A percentile compares a stretch with the other conserved stretches of the same genome.
These are phyloP conservation scores for Litsea cubeba DNA, from an alignment of 164 flowering plant genomes.

Conservation along the genomic window DNA sequence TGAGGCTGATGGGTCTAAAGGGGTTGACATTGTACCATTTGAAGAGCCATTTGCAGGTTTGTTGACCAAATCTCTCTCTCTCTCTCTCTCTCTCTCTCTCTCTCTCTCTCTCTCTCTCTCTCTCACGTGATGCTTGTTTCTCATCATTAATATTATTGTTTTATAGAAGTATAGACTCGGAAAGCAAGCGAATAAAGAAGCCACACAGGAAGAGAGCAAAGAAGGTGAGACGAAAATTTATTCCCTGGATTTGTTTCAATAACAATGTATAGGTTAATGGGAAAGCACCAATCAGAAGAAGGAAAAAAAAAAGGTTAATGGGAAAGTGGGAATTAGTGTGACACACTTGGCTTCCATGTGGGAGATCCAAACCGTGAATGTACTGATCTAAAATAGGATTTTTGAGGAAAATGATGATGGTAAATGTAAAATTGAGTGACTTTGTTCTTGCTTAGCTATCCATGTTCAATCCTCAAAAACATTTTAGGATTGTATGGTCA, in stretches of 20 bases:
- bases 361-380: neutral
- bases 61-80: too few relatives aligned
- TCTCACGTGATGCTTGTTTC: neutral
- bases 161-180: conserved; percentile 84
- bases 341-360: neutral
- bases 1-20: conserved; percentile 80
- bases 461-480: neutral
- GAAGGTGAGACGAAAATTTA: conserved; percentile 34
- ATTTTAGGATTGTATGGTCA: neutral
- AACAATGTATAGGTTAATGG: too few relatives aligned
- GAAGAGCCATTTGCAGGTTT: conserved; percentile 92
- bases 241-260: neutral
- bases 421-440: neutral
- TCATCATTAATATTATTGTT: neutral
- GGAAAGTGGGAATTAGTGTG: too few relatives aligned
- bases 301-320: too few relatives aligned
- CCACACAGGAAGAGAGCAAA: conserved; percentile 29
- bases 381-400: neutral
- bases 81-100: neutral
- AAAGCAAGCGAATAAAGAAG: conserved; percentile 50
- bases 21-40: conserved; percentile 88
- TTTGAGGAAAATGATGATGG: neutral
- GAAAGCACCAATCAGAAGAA: too few relatives aligned
- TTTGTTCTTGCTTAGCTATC: neutral
- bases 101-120: conserved; percentile 2